Base-by-base conservation (phyloP, 176 grass and related monocot genomes). In the Oryza punctata region DNA sequence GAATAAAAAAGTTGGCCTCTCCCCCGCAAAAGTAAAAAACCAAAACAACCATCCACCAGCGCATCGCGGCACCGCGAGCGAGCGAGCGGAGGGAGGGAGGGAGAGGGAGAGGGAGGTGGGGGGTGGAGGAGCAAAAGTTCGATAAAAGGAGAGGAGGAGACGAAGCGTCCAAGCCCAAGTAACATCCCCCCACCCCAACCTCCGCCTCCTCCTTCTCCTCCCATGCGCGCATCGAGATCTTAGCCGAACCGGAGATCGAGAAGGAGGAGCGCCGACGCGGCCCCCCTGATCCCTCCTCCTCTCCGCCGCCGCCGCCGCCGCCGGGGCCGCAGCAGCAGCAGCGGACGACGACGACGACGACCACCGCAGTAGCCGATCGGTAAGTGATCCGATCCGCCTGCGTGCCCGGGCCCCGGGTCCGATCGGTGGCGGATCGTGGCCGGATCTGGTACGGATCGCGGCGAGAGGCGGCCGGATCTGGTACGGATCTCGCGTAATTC, bases 61-160 rank as follows among this genome's bases (percentile, higher is more conserved):
- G 77, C 75, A 80, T 76, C 87, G 70, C 49, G 46, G 73, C 77
- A 80, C 87, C 77, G 46, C 11, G 12, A 49, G 46, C 13, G 73
- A 88, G 78, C 65, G 82, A 70, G 54, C 66, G 76, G 81, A 79
- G 67, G 33, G 64, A 57, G 37, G 43, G 61, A 65, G 76, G 32
- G 70, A n/a, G n/a, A n/a, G n/a, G n/a, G n/a, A n/a, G n/a, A 70
- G 49, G 21, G 81, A 78, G 67, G 47, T 1, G 65, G 24, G 12
- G 57, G 26, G 47, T 19, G 41, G 8, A 69, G 45, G 38, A 86
- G 89, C 83, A 86, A 92, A 82, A 77, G 84, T 70, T 89, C 72
- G 84, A 91, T 84, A 89, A 85, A 85, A 85, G 81, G 81, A 84
- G 76, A 83, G 89, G 89, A 82, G 82, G 74, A 83, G 88, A 87